phyloP scores from a whole-genome alignment of 2,329 filamentous ascomycete species.

The Colletotrichum lupini region DNA sequence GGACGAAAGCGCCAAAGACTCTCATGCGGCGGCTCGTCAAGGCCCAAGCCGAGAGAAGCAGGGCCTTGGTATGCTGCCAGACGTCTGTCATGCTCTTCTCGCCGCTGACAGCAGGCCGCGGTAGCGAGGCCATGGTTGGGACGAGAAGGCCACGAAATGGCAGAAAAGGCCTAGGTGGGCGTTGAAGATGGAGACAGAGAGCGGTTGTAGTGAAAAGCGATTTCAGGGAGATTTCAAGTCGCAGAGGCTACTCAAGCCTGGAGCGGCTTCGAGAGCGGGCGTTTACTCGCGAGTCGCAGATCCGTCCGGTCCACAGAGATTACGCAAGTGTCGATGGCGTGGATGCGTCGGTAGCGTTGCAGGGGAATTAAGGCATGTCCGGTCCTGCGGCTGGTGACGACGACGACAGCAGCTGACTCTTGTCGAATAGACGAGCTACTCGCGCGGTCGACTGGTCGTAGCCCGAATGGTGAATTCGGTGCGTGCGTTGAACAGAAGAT shows the following conservation, averaged over 20 bases:
- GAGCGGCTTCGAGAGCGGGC: constrained; percentile 7
- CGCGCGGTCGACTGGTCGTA: background rate
- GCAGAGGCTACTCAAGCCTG: background rate
- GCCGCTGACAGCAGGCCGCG: constrained; percentile 4
- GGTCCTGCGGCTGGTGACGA: background rate
- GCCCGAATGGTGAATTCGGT: background rate
- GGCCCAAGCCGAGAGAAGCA: constrained; percentile 44
- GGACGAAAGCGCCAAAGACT: constrained; percentile 41
- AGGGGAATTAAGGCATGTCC: constrained; percentile 19
- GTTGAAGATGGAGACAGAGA: background rate
- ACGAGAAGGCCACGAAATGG: background rate
- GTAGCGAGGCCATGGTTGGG: constrained; percentile 20
- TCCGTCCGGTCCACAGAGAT: constrained; percentile 14
- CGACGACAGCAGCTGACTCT: constrained; percentile 2
- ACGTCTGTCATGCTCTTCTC: constrained; percentile 38
- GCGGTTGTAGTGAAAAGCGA: background rate
- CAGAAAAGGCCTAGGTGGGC: background rate
- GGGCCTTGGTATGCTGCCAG: constrained; percentile 38
- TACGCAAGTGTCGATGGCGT: constrained; percentile 23
- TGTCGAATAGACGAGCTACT: constrained; percentile 13
- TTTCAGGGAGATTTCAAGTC: background rate
- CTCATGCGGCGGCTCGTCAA: constrained; percentile 49
- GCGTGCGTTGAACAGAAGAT: background rate
- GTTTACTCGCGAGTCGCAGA: constrained; percentile 15
- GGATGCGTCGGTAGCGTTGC: constrained; percentile 16